Evolutionary conservation across 768 basidiomycete genomes (phyloP).

Genomic region (Mycena chlorophos): DNA sequence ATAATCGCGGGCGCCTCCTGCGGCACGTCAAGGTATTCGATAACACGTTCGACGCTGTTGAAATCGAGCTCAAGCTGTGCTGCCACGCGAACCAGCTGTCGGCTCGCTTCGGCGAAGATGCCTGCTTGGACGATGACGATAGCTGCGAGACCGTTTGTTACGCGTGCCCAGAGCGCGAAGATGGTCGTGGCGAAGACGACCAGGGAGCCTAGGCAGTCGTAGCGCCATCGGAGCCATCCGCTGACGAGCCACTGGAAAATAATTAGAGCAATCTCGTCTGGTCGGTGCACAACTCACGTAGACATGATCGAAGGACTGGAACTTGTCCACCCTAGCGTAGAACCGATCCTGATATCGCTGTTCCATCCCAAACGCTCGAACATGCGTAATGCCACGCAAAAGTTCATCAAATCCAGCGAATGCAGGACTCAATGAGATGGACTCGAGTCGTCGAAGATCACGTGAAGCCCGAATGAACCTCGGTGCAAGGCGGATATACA

Average conservation of each 20-base stretch:
- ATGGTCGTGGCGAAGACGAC: constrained; percentile 69
- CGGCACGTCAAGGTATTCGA: constrained; percentile 65
- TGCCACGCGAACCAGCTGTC: constrained; percentile 65
- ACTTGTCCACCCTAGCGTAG: constrained; percentile 61
- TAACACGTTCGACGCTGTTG: constrained; percentile 72
- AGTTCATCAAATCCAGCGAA: constrained; percentile 76
- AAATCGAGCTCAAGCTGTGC: constrained; percentile 75
- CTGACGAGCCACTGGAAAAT: constrained; percentile 60
- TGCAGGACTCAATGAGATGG: constrained; percentile 66
- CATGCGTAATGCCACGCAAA: constrained; percentile 62
- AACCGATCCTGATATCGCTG: constrained; percentile 63
- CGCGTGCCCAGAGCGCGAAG: constrained; percentile 61
- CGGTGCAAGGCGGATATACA: constrained; percentile 65
- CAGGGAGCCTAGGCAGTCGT: constrained; percentile 72
- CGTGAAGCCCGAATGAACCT: constrained; percentile 61
- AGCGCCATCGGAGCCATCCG: constrained; percentile 71
- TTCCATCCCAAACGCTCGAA: constrained; percentile 75
- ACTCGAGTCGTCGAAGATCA: constrained; percentile 68
- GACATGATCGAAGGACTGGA: constrained; percentile 70
- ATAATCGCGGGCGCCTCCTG: constrained; percentile 69
- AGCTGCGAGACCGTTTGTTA: constrained; percentile 62
- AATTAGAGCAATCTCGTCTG: constrained; percentile 21
- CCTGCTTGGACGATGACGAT: constrained; percentile 73
- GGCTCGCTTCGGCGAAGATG: constrained; percentile 66
- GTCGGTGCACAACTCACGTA: constrained; percentile 47